Conservation (phyloP, 495 filamentous ascomycete genomes). For the Durotheca rogersii region DNA sequence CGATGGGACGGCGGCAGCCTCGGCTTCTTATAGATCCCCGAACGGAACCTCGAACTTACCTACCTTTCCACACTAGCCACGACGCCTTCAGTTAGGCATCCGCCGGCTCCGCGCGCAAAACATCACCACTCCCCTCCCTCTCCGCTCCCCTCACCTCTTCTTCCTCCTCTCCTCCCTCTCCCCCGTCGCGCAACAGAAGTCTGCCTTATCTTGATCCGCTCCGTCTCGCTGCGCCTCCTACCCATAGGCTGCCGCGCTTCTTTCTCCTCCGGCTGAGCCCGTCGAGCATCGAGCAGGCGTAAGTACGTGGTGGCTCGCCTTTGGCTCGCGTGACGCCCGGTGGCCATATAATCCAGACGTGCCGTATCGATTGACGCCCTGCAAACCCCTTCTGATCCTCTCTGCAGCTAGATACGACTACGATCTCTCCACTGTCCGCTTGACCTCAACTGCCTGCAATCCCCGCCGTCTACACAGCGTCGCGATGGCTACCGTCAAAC, state of each 20-base stretch:
- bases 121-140: not conserved
- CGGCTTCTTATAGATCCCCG: slow-evolving; percentile 12
- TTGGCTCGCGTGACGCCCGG: not conserved
- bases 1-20: slow-evolving; percentile 4
- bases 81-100: slow-evolving; percentile 5
- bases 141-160: not conserved
- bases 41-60: slow-evolving; percentile 11
- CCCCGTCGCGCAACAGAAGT: not conserved
- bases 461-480: no score
- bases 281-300: no score
- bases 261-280: slow-evolving; percentile 1
- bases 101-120: no score
- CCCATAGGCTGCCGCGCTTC: slow-evolving; percentile 2
- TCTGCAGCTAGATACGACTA: not conserved
- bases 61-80: not conserved
- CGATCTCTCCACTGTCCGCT: not conserved
- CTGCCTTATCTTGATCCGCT: not conserved
- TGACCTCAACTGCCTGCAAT: no score
- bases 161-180: not conserved
- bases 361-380: not conserved
- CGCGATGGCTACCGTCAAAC: slow-evolving; percentile 46
- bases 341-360: not conserved
- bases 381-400: not conserved
- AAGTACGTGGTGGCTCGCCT: no score
- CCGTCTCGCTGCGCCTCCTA: not conserved